Conservation (phyloP, 768 basidiomycete genomes). For the Pleurotus cornucopiae region DNA sequence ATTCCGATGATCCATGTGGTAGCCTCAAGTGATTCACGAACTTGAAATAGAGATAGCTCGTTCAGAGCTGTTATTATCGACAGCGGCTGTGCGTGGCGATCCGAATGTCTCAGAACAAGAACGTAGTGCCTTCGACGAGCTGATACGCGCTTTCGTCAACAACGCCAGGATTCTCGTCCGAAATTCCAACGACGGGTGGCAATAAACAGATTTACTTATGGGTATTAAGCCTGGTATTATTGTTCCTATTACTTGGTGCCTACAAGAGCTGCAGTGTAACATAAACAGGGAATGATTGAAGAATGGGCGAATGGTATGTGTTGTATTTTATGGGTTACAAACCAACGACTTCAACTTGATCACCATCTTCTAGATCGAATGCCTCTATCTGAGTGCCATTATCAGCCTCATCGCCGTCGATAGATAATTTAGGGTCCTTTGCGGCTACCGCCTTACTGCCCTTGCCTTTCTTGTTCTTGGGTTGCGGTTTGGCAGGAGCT, state of each 20-base stretch:
- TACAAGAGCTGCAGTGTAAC: neutral
- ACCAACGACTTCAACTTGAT: slow-evolving; percentile 72
- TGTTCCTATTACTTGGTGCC: neutral
- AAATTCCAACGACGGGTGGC: slow-evolving; percentile 61
- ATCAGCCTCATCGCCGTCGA: slow-evolving; percentile 74
- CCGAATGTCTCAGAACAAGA: slow-evolving; percentile 57
- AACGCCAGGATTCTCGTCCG: slow-evolving; percentile 86
- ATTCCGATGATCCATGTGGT: slow-evolving; percentile 6
- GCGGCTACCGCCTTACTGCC: slow-evolving; percentile 18
- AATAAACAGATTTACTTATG: slow-evolving; percentile 15
- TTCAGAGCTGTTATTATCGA: slow-evolving; percentile 63
- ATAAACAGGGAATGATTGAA: neutral
- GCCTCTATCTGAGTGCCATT: slow-evolving; percentile 57
- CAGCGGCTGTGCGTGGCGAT: slow-evolving; percentile 67
- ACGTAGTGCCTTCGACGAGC: slow-evolving; percentile 79
- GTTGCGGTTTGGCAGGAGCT: slow-evolving; percentile 11
- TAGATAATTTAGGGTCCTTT: slow-evolving; percentile 45
- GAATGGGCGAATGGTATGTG: slow-evolving; percentile 6
- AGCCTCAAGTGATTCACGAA: slow-evolving; percentile 74
- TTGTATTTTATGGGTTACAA: slow-evolving; percentile 26
- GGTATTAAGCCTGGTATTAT: neutral
- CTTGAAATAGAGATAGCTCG: slow-evolving; percentile 86
- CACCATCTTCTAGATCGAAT: slow-evolving; percentile 75
- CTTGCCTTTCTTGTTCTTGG: slow-evolving; percentile 28
- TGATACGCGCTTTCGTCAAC: slow-evolving; percentile 90